phyloP scores from a whole-genome alignment of 495 filamentous ascomycete species.

The Penicillium angulare region DNA sequence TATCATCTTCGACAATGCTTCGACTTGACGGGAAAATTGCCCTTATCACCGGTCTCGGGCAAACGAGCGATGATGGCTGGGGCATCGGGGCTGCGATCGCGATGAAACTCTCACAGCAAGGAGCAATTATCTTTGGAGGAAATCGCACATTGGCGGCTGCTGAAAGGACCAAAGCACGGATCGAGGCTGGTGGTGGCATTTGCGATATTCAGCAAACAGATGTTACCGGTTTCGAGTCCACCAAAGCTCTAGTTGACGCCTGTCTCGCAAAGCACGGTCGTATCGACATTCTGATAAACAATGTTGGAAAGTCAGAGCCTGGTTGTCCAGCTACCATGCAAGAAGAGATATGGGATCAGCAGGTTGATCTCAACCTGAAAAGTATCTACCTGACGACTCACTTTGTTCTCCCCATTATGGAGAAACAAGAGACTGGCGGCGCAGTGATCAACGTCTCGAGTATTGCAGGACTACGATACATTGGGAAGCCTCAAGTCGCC shows the following conservation, averaged over 20 bases:
- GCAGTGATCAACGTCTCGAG: slow-evolving; percentile 44
- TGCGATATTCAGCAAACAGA: slow-evolving; percentile 39
- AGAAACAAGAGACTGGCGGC: slow-evolving; percentile 34
- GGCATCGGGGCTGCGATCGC: slow-evolving; percentile 51
- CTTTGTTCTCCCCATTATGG: slow-evolving; percentile 51
- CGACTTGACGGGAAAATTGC: slow-evolving; percentile 44
- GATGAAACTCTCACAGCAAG: slow-evolving; percentile 40
- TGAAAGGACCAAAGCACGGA: slow-evolving; percentile 28
- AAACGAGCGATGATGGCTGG: slow-evolving; percentile 42
- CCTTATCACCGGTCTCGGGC: slow-evolving; percentile 52
- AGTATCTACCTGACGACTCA: slow-evolving; percentile 49
- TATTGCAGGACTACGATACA: slow-evolving; percentile 51
- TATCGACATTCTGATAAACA: slow-evolving; percentile 58
- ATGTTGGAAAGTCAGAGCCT: slow-evolving; percentile 49
- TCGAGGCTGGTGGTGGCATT: slow-evolving; percentile 24
- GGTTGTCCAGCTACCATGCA: slow-evolving; percentile 48
- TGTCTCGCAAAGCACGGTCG: slow-evolving; percentile 48
- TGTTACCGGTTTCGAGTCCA: slow-evolving; percentile 42
- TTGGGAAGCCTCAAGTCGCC: slow-evolving; percentile 51
- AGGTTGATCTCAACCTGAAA: slow-evolving; percentile 53
- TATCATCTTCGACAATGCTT: too few relatives aligned
- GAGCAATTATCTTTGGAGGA: slow-evolving; percentile 46
- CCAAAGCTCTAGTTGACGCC: slow-evolving; percentile 42
- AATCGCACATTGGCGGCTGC: slow-evolving; percentile 38
- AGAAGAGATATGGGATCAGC: slow-evolving; percentile 48